Evolutionary conservation across 2,329 filamentous ascomycete genomes (phyloP), one percentile per base, ranked within the genome.

Genomic region (Zasmidium angulare): DNA sequence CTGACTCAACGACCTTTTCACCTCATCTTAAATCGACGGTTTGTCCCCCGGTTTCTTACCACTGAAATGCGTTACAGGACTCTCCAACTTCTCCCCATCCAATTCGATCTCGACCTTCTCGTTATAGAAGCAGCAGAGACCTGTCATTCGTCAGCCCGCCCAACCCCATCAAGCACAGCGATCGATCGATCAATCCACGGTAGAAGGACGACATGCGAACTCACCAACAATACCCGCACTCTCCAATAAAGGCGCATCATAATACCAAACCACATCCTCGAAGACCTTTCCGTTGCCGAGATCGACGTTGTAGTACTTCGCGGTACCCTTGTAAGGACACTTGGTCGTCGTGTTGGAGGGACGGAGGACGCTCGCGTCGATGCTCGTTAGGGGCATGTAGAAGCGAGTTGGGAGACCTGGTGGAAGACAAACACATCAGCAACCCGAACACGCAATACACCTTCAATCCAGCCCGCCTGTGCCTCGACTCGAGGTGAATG

Each of bases 291-390:
- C 81, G 3, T 77, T 55, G 1, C 65, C 46, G 0, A 86, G 63
- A 0, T 79, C 77, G 0, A 88, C 73, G 56, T 84, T 65, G 63
- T 87, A 88, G 60, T 88, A 89, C 56, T 83, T 78, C 0, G 86
- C 86, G 55, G 82, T 79, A 1, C 87, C 87, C 68, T 89, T 89
- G 66, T 89, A 89, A 1, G 87, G 87, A 70, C 87, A 89, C 54
- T 77, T 74, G 0, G 84, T 86, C n/a, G 69, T 72, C 0, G 82
- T 83, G 1, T 75, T 69, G 64, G 84, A 88, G 6, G 77, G 76
- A 0, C 72, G 71, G 10, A 88, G 72, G 6, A 79, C 63, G 2
- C 72, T 65, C 62, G 74, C 75, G 1, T 82, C 78, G 1, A 87
- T 76, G 2, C 78, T 72, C 0, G 82, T 82, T 0, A 81, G 72